phyloP scores from a whole-genome alignment of 441 rosid genomes.

The Syzygium syzygioides region DNA sequence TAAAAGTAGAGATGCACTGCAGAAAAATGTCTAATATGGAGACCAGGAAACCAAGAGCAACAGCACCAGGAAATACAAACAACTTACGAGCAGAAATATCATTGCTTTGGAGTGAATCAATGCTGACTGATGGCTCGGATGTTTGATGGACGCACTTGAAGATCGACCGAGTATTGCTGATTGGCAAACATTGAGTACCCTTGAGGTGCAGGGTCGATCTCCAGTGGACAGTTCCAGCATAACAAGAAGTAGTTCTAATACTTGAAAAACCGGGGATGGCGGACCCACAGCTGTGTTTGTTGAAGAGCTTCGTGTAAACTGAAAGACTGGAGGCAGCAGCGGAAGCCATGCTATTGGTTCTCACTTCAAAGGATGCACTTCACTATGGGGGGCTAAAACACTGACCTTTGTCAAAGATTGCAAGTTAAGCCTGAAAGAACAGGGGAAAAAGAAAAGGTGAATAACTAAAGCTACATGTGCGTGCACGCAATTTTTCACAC shows the following conservation, averaged over 20 bases:
- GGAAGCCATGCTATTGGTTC: background rate
- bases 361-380: background rate
- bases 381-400: background rate
- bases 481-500: background rate
- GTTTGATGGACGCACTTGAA: constrained; percentile 20
- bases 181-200: background rate
- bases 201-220: background rate
- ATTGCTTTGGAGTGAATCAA: constrained; percentile 6
- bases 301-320: background rate
- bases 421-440: background rate
- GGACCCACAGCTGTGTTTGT: background rate
- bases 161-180: background rate
- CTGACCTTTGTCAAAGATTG: background rate
- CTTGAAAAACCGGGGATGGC: background rate
- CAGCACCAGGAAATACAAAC: background rate
- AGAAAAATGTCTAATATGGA: background rate
- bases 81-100: constrained; percentile 25
- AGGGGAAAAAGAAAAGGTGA: background rate
- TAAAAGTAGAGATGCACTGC: background rate
- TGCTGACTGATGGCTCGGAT: constrained; percentile 24
- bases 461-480: background rate
- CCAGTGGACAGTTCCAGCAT: background rate
- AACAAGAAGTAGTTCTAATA: background rate
- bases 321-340: background rate
- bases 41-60: background rate